Evolutionary conservation across 2,329 filamentous ascomycete genomes (phyloP).

Genomic region (Pseudogymnoascus sp.): DNA sequence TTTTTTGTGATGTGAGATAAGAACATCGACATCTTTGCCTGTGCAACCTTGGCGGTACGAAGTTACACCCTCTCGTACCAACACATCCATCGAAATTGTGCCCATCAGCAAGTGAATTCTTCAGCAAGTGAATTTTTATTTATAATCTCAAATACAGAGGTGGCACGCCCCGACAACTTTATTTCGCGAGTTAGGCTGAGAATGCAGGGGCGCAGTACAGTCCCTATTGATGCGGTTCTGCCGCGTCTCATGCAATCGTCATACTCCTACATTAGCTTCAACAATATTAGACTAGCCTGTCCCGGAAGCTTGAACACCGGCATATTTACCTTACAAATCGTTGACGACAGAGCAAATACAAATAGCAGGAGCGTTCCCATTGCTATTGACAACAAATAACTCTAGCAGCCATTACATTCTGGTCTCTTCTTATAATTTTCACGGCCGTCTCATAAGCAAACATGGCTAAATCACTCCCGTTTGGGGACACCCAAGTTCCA

Average conservation of each 20-base stretch:
- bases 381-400: background rate
- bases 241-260: background rate
- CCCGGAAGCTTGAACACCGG: background rate
- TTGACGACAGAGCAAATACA: background rate
- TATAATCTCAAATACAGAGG: too few relatives aligned
- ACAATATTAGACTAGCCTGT: background rate
- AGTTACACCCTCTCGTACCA: too few relatives aligned
- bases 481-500: slow-evolving; percentile 33
- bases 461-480: slow-evolving; percentile 37
- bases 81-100: too few relatives aligned
- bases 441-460: background rate
- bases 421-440: background rate
- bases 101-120: too few relatives aligned
- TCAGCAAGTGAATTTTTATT: too few relatives aligned
- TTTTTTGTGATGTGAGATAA: too few relatives aligned
- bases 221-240: too few relatives aligned
- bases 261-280: background rate
- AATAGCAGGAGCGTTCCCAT: background rate
- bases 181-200: too few relatives aligned
- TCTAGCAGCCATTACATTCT: background rate
- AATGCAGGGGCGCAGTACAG: too few relatives aligned
- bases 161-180: too few relatives aligned
- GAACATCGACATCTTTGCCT: too few relatives aligned
- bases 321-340: background rate
- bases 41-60: too few relatives aligned